A percentile compares a stretch with the other conserved stretches of the same genome.
These are phyloP conservation scores for Stagonosporopsis cucurbitacearum DNA, from an alignment of 2,329 filamentous ascomycete genomes.

Conservation along the genomic window DNA sequence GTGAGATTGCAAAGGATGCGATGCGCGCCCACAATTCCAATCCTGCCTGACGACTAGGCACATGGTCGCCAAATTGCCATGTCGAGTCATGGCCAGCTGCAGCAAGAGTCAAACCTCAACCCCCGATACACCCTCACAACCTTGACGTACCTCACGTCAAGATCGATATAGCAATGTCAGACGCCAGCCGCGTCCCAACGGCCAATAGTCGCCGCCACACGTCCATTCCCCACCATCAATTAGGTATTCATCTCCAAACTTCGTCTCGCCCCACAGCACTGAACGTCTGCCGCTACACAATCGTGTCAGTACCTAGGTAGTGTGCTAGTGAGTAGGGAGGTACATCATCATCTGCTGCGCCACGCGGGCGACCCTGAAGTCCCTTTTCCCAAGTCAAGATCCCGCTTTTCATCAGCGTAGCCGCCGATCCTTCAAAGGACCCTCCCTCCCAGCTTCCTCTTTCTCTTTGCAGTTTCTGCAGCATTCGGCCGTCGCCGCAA, in stretches of 20 bases:
- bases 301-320: too few relatives aligned
- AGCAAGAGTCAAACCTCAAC: constrained; percentile 2
- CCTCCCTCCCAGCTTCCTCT: too few relatives aligned
- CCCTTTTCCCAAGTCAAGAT: neutral
- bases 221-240: neutral
- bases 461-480: neutral
- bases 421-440: constrained; percentile 2
- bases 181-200: neutral
- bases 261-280: neutral
- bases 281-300: too few relatives aligned
- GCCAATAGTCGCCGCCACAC: neutral
- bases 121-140: constrained; percentile 13
- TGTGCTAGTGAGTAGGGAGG: too few relatives aligned
- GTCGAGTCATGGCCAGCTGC: neutral
- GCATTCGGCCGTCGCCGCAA: neutral
- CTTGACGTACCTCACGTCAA: too few relatives aligned
- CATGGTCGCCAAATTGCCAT: neutral
- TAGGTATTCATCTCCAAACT: neutral
- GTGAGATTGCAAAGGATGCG: neutral
- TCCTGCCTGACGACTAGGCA: neutral
- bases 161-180: constrained; percentile 4
- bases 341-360: constrained; percentile 3
- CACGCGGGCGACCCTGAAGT: constrained; percentile 5
- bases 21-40: neutral
- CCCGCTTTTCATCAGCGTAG: constrained; percentile 7